phyloP scores from a whole-genome alignment of 306 rosid genomes.

The Lathyrus sativus region DNA sequence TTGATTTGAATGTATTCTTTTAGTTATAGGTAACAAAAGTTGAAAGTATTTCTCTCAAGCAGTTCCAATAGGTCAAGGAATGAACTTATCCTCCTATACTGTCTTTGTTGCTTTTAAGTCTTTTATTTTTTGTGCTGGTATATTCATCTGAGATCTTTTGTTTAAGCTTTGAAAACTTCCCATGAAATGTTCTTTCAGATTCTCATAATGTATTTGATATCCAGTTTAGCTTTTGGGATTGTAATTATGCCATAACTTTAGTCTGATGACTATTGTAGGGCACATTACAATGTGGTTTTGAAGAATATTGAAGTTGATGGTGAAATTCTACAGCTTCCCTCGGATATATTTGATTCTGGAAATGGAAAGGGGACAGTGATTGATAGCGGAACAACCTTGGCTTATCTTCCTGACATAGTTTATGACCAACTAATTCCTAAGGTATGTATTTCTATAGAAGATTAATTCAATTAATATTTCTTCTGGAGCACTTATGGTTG shows the following conservation, averaged over 20 bases:
- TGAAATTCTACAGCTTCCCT: conserved; percentile 69
- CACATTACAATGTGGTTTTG: conserved; percentile 87
- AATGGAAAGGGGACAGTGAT: conserved; percentile 68
- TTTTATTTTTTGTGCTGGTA: conserved; percentile 17
- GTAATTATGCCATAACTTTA: conserved; percentile 47
- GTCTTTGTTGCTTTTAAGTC: conserved; percentile 6
- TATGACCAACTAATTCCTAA: conserved; percentile 54
- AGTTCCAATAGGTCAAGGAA: not conserved
- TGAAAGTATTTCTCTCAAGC: too few species aligned
- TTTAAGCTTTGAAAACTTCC: conserved; percentile 26
- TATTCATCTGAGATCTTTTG: conserved; percentile 8
- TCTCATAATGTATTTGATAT: conserved; percentile 33
- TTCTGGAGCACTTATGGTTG: conserved; percentile 36
- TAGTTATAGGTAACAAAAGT: too few species aligned
- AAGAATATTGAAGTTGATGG: conserved; percentile 75
- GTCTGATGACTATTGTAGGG: conserved; percentile 53
- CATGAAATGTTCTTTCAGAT: conserved; percentile 19
- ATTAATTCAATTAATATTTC: conserved; percentile 33
- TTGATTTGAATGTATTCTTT: too few species aligned
- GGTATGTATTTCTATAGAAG: conserved; percentile 47
- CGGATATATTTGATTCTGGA: conserved; percentile 71
- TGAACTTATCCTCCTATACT: not conserved
- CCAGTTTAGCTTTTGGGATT: conserved; percentile 43
- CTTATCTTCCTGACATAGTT: conserved; percentile 67
- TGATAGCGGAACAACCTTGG: conserved; percentile 97